Evolutionary conservation across 1,139 yeast species (phyloP).

Genomic region (Taphrina sp.): DNA sequence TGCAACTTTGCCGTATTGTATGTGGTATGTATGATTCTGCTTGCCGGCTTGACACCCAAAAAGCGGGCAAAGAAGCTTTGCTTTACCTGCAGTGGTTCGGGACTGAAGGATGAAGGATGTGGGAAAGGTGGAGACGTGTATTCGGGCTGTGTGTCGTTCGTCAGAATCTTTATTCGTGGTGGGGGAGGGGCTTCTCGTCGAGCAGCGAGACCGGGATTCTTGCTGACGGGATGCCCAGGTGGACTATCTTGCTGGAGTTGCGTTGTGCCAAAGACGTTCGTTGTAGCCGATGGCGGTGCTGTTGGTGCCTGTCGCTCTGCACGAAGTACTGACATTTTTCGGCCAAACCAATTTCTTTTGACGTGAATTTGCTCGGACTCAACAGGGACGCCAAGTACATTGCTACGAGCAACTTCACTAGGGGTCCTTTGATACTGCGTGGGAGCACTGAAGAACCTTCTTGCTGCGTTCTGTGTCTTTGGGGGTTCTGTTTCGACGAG

Average conservation of each 20-base stretch:
- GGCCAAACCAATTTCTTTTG: conserved; percentile 17
- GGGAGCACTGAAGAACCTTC: conserved; percentile 29
- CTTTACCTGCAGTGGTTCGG: conserved; percentile 15
- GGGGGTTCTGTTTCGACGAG: conserved; percentile 8
- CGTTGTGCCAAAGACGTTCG: not conserved
- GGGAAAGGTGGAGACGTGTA: conserved; percentile 4
- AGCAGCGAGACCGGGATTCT: conserved; percentile 5
- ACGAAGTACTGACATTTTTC: conserved; percentile 9
- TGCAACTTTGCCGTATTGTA: conserved; percentile 25
- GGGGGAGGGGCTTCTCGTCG: conserved; percentile 29
- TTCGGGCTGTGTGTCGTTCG: not conserved
- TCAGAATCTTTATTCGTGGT: conserved; percentile 3
- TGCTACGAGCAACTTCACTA: not conserved
- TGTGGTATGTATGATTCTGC: conserved; percentile 30
- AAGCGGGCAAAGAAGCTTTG: conserved; percentile 33
- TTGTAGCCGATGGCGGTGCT: conserved; percentile 5
- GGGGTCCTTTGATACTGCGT: conserved; percentile 6
- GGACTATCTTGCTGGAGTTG: conserved; percentile 12
- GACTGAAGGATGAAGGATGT: conserved; percentile 12
- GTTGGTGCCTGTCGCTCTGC: conserved; percentile 17
- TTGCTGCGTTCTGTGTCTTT: conserved; percentile 5
- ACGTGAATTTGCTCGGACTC: not conserved
- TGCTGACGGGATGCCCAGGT: conserved; percentile 16
- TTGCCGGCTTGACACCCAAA: conserved; percentile 35
- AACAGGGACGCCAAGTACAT: not conserved